These are phyloP conservation scores for Candida odintsovae DNA, from an alignment of 805 yeast genomes.

Conservation along the genomic window DNA sequence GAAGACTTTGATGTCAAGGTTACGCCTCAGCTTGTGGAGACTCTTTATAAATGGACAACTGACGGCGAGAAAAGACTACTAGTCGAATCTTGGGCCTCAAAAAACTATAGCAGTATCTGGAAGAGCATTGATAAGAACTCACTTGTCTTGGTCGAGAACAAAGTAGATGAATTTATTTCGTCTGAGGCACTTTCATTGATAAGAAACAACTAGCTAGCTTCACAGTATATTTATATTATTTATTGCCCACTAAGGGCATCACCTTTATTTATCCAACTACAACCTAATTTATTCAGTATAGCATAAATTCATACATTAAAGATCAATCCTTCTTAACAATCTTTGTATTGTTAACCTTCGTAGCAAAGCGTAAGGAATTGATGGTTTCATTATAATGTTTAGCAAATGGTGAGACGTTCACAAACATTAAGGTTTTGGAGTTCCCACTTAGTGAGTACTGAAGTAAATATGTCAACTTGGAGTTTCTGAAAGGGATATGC, in stretches of 20 bases:
- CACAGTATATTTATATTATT: slow-evolving; percentile 3
- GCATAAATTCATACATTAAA: neutral
- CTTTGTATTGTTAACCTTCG: slow-evolving; percentile 64
- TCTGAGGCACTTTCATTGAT: slow-evolving; percentile 12
- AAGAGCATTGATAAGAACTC: slow-evolving; percentile 22
- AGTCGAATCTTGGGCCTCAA: slow-evolving; percentile 31
- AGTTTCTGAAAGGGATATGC: slow-evolving; percentile 92
- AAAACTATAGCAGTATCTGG: slow-evolving; percentile 33
- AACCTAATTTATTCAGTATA: slow-evolving; percentile 9
- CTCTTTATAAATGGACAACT: slow-evolving; percentile 40
- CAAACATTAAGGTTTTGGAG: slow-evolving; percentile 91
- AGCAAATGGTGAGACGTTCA: slow-evolving; percentile 67
- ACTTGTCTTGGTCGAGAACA: slow-evolving; percentile 1
- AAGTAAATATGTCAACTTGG: slow-evolving; percentile 81
- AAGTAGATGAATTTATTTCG: slow-evolving; percentile 8
- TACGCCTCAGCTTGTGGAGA: slow-evolving; percentile 37
- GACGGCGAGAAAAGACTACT: slow-evolving; percentile 12
- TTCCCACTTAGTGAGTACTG: slow-evolving; percentile 81
- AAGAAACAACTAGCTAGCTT: slow-evolving; percentile 4
- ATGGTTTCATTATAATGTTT: slow-evolving; percentile 69
- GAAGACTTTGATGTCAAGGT: slow-evolving; percentile 41
- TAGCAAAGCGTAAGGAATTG: slow-evolving; percentile 84
- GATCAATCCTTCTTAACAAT: slow-evolving; percentile 11
- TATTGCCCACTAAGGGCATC: slow-evolving; percentile 4
- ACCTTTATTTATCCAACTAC: slow-evolving; percentile 5